Evolutionary conservation across 2,329 filamentous ascomycete species (phyloP), one percentile per base, ranked within the genome.

Genomic region (Metarhizium guizhouense): DNA sequence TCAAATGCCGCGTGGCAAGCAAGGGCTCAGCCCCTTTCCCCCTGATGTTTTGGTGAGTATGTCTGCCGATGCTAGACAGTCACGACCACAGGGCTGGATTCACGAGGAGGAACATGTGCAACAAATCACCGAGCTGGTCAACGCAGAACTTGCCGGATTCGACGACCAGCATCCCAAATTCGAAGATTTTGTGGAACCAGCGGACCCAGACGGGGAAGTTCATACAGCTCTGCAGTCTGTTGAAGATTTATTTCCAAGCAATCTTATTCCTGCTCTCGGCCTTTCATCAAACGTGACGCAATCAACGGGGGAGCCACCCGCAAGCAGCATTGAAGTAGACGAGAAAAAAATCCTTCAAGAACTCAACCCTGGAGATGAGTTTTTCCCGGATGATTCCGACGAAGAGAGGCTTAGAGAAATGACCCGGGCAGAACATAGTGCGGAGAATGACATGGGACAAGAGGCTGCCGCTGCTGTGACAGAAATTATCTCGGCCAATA

Each of bases 41-140:
- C 76, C 84, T 0, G 92, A 96, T 61, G 90, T 84, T 4, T 73
- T 97, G 56, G 81, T 95, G 3, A 90, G 90, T 2, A 95, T 97
- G 85, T 95, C 91, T 43, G 90, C 90, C 6, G 88, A 94, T 68
- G 76, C 84, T 36, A 81, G 91, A 54, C 80, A 88, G 57, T 82
- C 83, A 2, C 80, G 85, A 43, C 77, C 83, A n/a, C 83, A 84
- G n/a, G 86, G 84, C 0, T 99, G 94, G 93, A 87, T 96, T 55
- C 92, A 96, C 62, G 93, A 97, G 67, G 85, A 90, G 50, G 92
- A 96, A 65, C 93, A 87, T 65, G 77, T 83, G 36, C 75, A 84
- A 47, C 78, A 87, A 62, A 74, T 95, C 2, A 70, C 75, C 34
- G 73, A 80, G 30, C 75, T 95, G 29, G 81, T 88, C 8, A 67